phyloP scores from a whole-genome alignment of 805 yeast species.

The Cyberlindnera subsufficiens region DNA sequence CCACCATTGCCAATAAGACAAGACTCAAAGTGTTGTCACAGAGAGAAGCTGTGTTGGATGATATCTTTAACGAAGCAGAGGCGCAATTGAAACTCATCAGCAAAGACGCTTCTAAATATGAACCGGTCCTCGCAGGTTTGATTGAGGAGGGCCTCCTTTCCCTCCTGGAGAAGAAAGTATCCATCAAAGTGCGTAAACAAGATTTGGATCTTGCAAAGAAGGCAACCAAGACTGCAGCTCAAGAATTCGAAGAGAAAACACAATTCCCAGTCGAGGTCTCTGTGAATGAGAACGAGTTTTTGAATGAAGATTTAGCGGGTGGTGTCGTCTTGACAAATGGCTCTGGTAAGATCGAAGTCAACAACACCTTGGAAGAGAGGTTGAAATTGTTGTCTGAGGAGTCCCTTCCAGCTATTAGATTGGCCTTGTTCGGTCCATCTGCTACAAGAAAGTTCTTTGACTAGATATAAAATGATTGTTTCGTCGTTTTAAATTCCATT shows the following conservation, averaged over 20 bases:
- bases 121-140: constrained; percentile 64
- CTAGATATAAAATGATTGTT: constrained; percentile 26
- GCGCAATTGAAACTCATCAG: constrained; percentile 53
- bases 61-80: constrained; percentile 67
- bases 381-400: constrained; percentile 73
- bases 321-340: constrained; percentile 74
- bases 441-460: constrained; percentile 87
- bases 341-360: constrained; percentile 78
- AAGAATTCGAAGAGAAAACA: constrained; percentile 57
- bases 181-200: constrained; percentile 58
- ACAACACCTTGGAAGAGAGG: constrained; percentile 94
- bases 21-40: constrained; percentile 86
- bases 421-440: constrained; percentile 84
- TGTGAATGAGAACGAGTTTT: constrained; percentile 49
- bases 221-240: constrained; percentile 55
- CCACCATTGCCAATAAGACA: constrained; percentile 92
- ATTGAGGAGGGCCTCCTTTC: constrained; percentile 73
- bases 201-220: constrained; percentile 56
- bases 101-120: constrained; percentile 52
- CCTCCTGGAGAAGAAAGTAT: constrained; percentile 64
- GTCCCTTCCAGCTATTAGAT: constrained; percentile 88
- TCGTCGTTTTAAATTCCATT: too few relatives aligned
- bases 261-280: constrained; percentile 49
- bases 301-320: constrained; percentile 69
- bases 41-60: constrained; percentile 73